These are phyloP conservation scores for Pichia terricola DNA, from an alignment of 1,139 yeast species.

Conservation along the genomic window DNA sequence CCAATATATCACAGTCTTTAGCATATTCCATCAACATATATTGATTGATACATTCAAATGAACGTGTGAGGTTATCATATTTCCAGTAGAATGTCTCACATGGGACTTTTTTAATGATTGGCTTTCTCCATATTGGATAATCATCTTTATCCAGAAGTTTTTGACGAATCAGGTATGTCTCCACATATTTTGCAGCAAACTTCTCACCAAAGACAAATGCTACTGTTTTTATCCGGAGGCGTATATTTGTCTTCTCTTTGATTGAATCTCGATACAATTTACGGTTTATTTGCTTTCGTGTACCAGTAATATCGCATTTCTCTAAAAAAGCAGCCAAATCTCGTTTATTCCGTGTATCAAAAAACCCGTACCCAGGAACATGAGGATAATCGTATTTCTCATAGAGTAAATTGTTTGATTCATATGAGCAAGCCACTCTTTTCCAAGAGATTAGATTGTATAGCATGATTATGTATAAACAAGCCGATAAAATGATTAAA, in stretches of 20 bases:
- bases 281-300: conserved; percentile 3
- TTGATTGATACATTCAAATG: conserved; percentile 5
- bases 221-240: neutral
- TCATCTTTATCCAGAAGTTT: neutral
- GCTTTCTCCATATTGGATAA: conserved; percentile 9
- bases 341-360: conserved; percentile 1
- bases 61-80: conserved; percentile 1
- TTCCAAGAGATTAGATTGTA: neutral
- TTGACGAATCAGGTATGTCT: conserved; percentile 2
- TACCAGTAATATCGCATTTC: conserved; percentile 5
- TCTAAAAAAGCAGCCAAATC: conserved; percentile 3
- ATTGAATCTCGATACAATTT: conserved; percentile 1
- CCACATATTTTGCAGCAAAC: conserved; percentile 2
- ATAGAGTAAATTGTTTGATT: conserved; percentile 5
- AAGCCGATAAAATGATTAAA: too few relatives aligned
- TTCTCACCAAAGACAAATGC: conserved; percentile 5
- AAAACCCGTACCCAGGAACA: neutral
- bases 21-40: conserved; percentile 2
- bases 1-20: conserved; percentile 7
- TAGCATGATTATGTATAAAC: too few relatives aligned
- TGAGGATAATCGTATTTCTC: conserved; percentile 2
- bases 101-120: conserved; percentile 2
- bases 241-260: conserved; percentile 1
- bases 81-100: conserved; percentile 6
- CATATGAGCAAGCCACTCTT: conserved; percentile 3